These are phyloP conservation scores for Xylaria sp. DNA, from an alignment of 2,329 filamentous ascomycete genomes.

Conservation along the genomic window DNA sequence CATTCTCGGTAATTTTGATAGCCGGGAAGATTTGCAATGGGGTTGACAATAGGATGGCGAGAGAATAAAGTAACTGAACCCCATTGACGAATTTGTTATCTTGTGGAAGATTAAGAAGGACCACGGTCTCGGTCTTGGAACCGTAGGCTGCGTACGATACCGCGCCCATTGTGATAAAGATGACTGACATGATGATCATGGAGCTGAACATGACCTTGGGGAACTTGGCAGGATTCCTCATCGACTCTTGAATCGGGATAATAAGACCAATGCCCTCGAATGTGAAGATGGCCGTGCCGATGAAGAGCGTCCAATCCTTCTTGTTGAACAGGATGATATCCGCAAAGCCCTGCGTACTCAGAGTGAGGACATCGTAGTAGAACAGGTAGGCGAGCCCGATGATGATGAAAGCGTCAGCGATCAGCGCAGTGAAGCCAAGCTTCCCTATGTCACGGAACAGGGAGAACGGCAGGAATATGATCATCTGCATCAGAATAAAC, in stretches of 20 bases:
- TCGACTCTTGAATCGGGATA: conserved; percentile 97
- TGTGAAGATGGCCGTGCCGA: conserved; percentile 98
- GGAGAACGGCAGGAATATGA: conserved; percentile 94
- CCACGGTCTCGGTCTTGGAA: conserved; percentile 93
- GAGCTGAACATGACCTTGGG: conserved; percentile 86
- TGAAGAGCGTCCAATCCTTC: conserved; percentile 95
- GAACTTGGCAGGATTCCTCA: conserved; percentile 91
- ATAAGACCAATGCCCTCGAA: conserved; percentile 98
- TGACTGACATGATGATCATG: conserved; percentile 92
- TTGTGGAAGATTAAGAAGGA: conserved; percentile 94
- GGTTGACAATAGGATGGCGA: conserved; percentile 95
- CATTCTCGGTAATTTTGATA: conserved; percentile 95
- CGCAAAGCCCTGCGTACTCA: conserved; percentile 77
- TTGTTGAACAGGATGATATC: conserved; percentile 93
- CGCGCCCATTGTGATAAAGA: conserved; percentile 92
- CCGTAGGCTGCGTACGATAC: conserved; percentile 97
- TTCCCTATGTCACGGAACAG: conserved; percentile 97
- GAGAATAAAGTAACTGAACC: conserved; percentile 96
- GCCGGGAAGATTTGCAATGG: conserved; percentile 97
- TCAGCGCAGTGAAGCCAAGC: conserved; percentile 90
- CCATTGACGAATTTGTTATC: conserved; percentile 94
- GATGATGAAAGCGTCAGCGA: conserved; percentile 94
- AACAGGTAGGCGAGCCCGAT: conserved; percentile 93
- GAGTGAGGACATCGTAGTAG: conserved; percentile 91
- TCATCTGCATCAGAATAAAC: conserved; percentile 93